phyloP scores from a whole-genome alignment of 2,329 filamentous ascomycete genomes.

The Phialophora verrucosa region DNA sequence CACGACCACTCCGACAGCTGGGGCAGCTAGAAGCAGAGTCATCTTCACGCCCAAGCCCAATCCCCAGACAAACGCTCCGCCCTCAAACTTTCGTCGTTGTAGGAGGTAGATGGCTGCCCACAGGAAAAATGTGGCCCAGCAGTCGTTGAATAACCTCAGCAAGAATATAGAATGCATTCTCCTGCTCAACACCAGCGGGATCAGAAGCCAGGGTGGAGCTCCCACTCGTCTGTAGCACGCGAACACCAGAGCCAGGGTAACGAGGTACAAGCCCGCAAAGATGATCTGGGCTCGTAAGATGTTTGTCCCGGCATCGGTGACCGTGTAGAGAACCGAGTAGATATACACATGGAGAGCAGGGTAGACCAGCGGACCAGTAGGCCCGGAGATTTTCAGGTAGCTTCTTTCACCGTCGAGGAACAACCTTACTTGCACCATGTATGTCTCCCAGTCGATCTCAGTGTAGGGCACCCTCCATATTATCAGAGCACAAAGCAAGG shows the following conservation, averaged over 20 bases:
- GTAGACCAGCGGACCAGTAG: slow-evolving; percentile 92
- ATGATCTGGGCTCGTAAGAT: slow-evolving; percentile 81
- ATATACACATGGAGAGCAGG: slow-evolving; percentile 92
- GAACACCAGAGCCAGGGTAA: slow-evolving; percentile 76
- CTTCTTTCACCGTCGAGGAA: slow-evolving; percentile 82
- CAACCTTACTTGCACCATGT: slow-evolving; percentile 89
- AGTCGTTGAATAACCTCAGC: slow-evolving; percentile 93
- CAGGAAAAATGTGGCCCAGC: slow-evolving; percentile 81
- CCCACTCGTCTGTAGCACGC: slow-evolving; percentile 67
- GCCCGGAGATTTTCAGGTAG: slow-evolving; percentile 83
- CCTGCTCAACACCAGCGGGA: slow-evolving; percentile 86
- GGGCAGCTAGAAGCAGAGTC: slow-evolving; percentile 81
- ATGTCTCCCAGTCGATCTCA: slow-evolving; percentile 96
- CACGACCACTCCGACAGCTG: slow-evolving; percentile 77
- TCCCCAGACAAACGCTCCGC: slow-evolving; percentile 75
- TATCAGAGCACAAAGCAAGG: slow-evolving; percentile 72
- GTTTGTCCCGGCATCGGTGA: slow-evolving; percentile 77
- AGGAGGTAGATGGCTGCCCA: slow-evolving; percentile 81
- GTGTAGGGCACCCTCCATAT: slow-evolving; percentile 89
- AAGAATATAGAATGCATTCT: slow-evolving; percentile 92
- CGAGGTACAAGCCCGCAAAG: slow-evolving; percentile 80
- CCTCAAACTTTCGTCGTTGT: slow-evolving; percentile 74
- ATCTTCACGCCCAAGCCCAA: slow-evolving; percentile 92
- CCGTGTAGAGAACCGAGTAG: slow-evolving; percentile 76
- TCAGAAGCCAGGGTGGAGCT: slow-evolving; percentile 81